phyloP scores from a whole-genome alignment of 257 asterid species.

The Fraxinus americana region DNA sequence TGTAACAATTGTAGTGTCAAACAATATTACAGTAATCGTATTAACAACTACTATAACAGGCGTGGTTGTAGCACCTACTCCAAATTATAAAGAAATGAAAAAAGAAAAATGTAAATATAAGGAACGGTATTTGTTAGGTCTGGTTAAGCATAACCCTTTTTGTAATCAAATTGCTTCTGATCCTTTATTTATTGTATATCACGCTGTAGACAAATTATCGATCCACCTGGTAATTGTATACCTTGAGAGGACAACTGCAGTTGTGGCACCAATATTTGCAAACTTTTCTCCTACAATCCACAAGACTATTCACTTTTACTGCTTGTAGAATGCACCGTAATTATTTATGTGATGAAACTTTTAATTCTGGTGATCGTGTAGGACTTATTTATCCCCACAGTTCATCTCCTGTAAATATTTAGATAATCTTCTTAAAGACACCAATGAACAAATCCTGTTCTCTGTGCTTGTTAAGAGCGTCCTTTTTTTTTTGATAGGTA shows the following conservation, averaged over 20 bases:
- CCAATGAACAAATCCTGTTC: not conserved
- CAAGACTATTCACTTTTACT: not conserved
- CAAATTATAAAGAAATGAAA: too few species aligned
- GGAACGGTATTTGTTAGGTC: not conserved
- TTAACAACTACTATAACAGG: not conserved
- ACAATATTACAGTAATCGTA: not conserved
- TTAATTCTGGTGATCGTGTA: not conserved
- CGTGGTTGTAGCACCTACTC: not conserved
- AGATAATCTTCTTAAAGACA: not conserved
- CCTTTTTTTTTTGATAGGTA: not conserved
- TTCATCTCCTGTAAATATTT: too few species aligned
- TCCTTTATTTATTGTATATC: not conserved
- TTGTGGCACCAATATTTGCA: not conserved
- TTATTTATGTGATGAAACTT: not conserved
- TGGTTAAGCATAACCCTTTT: not conserved
- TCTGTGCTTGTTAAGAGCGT: not conserved
- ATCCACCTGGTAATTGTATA: not conserved
- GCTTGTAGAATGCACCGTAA: not conserved
- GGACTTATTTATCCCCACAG: not conserved
- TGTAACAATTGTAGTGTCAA: not conserved
- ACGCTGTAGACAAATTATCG: not conserved
- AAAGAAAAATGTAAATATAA: not conserved
- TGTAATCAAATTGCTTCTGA: not conserved
- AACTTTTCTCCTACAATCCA: not conserved
- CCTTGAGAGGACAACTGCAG: not conserved